phyloP scores from a whole-genome alignment of 164 flowering plant species.

The Warburgia ugandensis region DNA sequence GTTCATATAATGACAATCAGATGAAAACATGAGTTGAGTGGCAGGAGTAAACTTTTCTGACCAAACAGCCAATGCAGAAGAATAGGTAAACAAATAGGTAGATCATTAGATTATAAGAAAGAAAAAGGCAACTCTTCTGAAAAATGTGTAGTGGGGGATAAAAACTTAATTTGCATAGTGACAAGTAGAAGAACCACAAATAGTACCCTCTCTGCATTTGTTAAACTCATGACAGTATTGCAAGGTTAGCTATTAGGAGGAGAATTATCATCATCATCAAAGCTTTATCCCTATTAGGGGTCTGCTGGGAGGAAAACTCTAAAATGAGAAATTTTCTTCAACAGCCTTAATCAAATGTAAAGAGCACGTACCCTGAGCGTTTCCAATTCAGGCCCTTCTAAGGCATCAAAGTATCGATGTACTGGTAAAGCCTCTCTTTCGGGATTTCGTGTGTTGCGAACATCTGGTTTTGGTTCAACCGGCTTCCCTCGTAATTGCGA shows the following conservation, averaged over 20 bases:
- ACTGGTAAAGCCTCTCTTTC: slow-evolving; percentile 44
- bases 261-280: too few relatives aligned
- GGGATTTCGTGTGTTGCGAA: slow-evolving; percentile 7
- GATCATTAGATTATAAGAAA: too few relatives aligned
- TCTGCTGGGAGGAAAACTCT: too few relatives aligned
- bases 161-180: too few relatives aligned
- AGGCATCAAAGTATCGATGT: slow-evolving; percentile 76
- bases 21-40: neutral
- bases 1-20: neutral
- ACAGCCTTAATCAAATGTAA: too few relatives aligned
- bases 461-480: slow-evolving; percentile 17
- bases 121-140: too few relatives aligned
- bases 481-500: slow-evolving; percentile 48
- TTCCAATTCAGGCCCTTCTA: slow-evolving; percentile 89
- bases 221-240: slow-evolving; percentile 75
- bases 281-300: too few relatives aligned
- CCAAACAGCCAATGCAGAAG: too few relatives aligned
- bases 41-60: neutral
- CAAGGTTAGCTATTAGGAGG: slow-evolving; percentile 56
- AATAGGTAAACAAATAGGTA: too few relatives aligned
- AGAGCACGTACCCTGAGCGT: slow-evolving; percentile 52
- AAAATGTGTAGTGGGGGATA: too few relatives aligned
- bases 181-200: too few relatives aligned
- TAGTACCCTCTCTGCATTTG: slow-evolving; percentile 54
- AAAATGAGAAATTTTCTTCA: too few relatives aligned